These are phyloP conservation scores for Echria macrotheca DNA, from an alignment of 495 filamentous ascomycete species.

Conservation along the genomic window DNA sequence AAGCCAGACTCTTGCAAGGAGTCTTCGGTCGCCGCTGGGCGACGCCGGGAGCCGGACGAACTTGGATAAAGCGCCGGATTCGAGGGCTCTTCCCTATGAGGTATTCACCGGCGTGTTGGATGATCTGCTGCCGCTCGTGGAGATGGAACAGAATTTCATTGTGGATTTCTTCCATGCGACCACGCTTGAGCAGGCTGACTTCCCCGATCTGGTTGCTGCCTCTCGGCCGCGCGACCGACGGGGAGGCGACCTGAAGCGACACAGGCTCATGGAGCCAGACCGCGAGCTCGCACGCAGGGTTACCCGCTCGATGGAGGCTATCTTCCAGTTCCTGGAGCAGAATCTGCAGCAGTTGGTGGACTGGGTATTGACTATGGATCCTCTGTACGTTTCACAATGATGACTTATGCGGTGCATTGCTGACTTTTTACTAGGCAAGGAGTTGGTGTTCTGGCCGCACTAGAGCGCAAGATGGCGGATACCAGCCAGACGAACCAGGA, in stretches of 20 bases:
- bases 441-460: slow-evolving; percentile 74
- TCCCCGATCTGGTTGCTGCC: slow-evolving; percentile 67
- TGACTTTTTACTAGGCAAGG: slow-evolving; percentile 59
- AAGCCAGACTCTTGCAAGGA: slow-evolving; percentile 72
- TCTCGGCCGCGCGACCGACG: slow-evolving; percentile 60
- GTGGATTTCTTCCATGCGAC: slow-evolving; percentile 89
- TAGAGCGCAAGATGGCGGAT: slow-evolving; percentile 70
- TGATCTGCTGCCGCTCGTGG: slow-evolving; percentile 71
- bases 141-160: slow-evolving; percentile 90
- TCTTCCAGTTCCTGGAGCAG: slow-evolving; percentile 74
- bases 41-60: slow-evolving; percentile 55
- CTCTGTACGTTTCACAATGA: slow-evolving; percentile 53
- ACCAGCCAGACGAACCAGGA: slow-evolving; percentile 88
- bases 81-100: slow-evolving; percentile 69
- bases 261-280: slow-evolving; percentile 76
- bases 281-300: slow-evolving; percentile 74
- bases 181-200: slow-evolving; percentile 70
- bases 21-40: slow-evolving; percentile 60
- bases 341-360: slow-evolving; percentile 78
- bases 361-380: slow-evolving; percentile 75
- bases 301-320: slow-evolving; percentile 75
- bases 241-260: slow-evolving; percentile 62
- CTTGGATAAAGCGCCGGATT: slow-evolving; percentile 60
- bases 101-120: slow-evolving; percentile 75
- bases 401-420: neutral